Percentiles rank a stretch among this genome's conserved stretches.
Evolutionary conservation across 495 filamentous ascomycete species (phyloP).

Genomic region (Annulohypoxylon moriforme): DNA sequence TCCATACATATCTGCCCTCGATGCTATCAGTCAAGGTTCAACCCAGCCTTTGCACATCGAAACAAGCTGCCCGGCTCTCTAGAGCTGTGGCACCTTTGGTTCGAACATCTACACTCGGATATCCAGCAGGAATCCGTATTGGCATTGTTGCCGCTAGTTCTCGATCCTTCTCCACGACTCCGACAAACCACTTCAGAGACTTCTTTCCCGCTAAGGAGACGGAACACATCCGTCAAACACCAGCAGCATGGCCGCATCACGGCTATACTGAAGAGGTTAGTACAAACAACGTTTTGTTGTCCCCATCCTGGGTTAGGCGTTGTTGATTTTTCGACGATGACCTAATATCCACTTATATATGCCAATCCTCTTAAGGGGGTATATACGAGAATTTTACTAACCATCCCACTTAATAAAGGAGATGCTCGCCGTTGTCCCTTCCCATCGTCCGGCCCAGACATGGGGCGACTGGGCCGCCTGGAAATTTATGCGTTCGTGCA

Average conservation of each 20-base stretch:
- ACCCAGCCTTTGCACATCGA: conserved; percentile 50
- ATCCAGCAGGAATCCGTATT: conserved; percentile 44
- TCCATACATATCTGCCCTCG: conserved; percentile 15
- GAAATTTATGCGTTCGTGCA: conserved; percentile 54
- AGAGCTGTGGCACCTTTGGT: conserved; percentile 44
- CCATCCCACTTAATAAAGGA: conserved; percentile 40
- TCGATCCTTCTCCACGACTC: conserved; percentile 58
- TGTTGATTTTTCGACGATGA: neutral
- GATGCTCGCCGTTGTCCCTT: conserved; percentile 56
- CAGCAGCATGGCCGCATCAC: conserved; percentile 76
- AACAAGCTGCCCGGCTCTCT: conserved; percentile 50
- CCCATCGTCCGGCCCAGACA: conserved; percentile 52
- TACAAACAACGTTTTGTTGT: neutral
- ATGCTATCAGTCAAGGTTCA: conserved; percentile 47
- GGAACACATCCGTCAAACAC: conserved; percentile 58
- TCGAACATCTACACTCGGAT: conserved; percentile 36
- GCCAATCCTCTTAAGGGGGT: neutral
- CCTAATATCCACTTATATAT: neutral
- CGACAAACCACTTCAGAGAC: conserved; percentile 51
- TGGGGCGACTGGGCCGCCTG: conserved; percentile 59
- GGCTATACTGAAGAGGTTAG: conserved; percentile 61
- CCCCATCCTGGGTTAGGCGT: neutral
- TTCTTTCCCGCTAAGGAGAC: conserved; percentile 63
- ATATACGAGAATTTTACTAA: conserved; percentile 21
- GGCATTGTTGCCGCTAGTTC: conserved; percentile 39